phyloP scores from a whole-genome alignment of 148 eudicot species.

The Rheum nobile region DNA sequence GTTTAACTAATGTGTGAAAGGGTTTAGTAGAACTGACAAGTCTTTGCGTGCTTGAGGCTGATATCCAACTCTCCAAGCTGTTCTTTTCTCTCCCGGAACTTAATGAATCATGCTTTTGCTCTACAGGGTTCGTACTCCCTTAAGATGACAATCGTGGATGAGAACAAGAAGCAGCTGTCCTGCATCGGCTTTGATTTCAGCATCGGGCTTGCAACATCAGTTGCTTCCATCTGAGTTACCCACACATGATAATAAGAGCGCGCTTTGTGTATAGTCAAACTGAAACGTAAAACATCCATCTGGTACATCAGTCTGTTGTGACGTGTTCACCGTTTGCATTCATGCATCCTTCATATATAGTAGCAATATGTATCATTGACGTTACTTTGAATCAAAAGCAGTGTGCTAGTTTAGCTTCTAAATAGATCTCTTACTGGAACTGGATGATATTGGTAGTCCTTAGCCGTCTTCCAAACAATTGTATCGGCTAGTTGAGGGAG shows the following conservation, averaged over 20 bases:
- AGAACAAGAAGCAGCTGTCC: conserved; percentile 38
- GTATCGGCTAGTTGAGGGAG: too few relatives aligned
- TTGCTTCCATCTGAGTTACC: conserved; percentile 13
- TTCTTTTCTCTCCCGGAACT: background rate
- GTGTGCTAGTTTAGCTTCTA: conserved; percentile 1
- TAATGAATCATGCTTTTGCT: background rate
- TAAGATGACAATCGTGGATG: conserved; percentile 53
- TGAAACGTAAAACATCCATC: background rate
- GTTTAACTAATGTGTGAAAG: background rate
- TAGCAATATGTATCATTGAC: background rate
- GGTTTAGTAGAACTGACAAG: background rate
- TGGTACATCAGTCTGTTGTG: background rate
- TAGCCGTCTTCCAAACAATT: too few relatives aligned
- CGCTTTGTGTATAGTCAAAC: background rate
- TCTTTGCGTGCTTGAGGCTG: background rate
- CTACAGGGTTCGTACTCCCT: conserved; percentile 68
- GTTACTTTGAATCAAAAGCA: background rate
- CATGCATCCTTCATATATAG: background rate
- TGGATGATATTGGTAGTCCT: background rate
- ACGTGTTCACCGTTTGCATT: background rate
- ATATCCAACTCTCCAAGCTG: background rate
- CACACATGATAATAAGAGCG: background rate
- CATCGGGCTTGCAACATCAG: conserved; percentile 37
- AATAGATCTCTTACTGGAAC: background rate
- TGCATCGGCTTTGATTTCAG: conserved; percentile 66